A percentile compares a stretch with the other conserved stretches of the same genome.
phyloP scores from a whole-genome alignment of 768 basidiomycete genomes.

The Trametes elegans region DNA sequence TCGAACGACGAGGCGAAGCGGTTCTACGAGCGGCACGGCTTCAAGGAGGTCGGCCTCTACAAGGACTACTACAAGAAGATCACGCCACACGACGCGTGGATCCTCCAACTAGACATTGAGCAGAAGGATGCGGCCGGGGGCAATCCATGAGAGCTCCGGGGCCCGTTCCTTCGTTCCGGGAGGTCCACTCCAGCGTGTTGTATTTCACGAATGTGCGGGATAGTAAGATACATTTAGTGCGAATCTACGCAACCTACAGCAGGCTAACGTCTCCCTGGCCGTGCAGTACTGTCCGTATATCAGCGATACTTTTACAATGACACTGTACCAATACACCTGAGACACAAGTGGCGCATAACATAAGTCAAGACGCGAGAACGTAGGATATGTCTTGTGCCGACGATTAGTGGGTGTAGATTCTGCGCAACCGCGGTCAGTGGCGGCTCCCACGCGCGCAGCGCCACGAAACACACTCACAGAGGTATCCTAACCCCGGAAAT shows the following conservation, averaged over 20 bases:
- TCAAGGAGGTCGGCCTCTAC: slow-evolving; percentile 62
- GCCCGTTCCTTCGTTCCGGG: background rate
- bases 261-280: slow-evolving; percentile 15
- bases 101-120: slow-evolving; percentile 63
- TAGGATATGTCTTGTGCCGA: slow-evolving; percentile 21
- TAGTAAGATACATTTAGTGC: slow-evolving; percentile 19
- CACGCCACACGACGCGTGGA: slow-evolving; percentile 80
- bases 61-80: slow-evolving; percentile 91
- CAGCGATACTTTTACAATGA: slow-evolving; percentile 23
- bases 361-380: slow-evolving; percentile 20
- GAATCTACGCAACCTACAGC: slow-evolving; percentile 18
- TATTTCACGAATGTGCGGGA: slow-evolving; percentile 10
- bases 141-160: no score
- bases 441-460: background rate
- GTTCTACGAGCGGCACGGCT: slow-evolving; percentile 85
- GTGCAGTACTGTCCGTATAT: slow-evolving; percentile 19
- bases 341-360: slow-evolving; percentile 18
- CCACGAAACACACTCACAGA: slow-evolving; percentile 11
- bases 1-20: slow-evolving; percentile 73
- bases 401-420: slow-evolving; percentile 24
- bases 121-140: background rate
- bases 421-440: slow-evolving; percentile 12
- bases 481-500: background rate
- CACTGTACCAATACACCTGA: slow-evolving; percentile 21
- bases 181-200: slow-evolving; percentile 7